Evolutionary conservation across 2,329 filamentous ascomycete species (phyloP).

Genomic region (Chaetomium strumarium): DNA sequence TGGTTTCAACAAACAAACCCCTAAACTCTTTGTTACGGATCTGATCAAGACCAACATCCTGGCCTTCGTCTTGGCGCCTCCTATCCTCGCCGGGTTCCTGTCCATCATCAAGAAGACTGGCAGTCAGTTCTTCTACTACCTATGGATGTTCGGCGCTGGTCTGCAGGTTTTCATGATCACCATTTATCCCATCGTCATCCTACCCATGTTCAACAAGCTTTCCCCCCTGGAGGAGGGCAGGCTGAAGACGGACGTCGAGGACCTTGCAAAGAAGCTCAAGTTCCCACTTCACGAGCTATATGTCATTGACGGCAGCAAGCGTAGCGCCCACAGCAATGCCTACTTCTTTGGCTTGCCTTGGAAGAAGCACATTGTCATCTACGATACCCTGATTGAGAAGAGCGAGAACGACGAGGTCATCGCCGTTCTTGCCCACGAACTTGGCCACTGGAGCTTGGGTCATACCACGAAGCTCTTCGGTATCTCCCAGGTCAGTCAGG

Average conservation of each 20-base stretch:
- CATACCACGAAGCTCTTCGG: conserved; percentile 89
- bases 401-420: conserved; percentile 87
- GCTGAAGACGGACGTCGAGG: conserved; percentile 83
- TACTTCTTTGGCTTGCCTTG: conserved; percentile 97
- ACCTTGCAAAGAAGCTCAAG: conserved; percentile 72
- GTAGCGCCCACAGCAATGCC: conserved; percentile 81
- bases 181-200: conserved; percentile 88
- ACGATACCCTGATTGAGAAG: conserved; percentile 96
- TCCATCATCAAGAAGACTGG: conserved; percentile 93
- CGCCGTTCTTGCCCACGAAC: conserved; percentile 88
- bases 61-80: conserved; percentile 71
- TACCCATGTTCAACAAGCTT: conserved; percentile 97
- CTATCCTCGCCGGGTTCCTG: conserved; percentile 86
- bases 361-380: conserved; percentile 99
- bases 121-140: conserved; percentile 93
- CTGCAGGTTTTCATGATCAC: conserved; percentile 94
- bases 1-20: conserved; percentile 97
- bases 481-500: conserved; percentile 64
- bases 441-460: conserved; percentile 94
- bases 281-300: conserved; percentile 92
- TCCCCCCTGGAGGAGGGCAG: conserved; percentile 82
- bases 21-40: conserved; percentile 80
- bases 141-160: conserved; percentile 86
- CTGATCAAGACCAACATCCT: conserved; percentile 87
- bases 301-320: conserved; percentile 89